These are phyloP conservation scores for Samsoniella hepiali DNA, from an alignment of 2,329 filamentous ascomycete genomes.

Conservation along the genomic window DNA sequence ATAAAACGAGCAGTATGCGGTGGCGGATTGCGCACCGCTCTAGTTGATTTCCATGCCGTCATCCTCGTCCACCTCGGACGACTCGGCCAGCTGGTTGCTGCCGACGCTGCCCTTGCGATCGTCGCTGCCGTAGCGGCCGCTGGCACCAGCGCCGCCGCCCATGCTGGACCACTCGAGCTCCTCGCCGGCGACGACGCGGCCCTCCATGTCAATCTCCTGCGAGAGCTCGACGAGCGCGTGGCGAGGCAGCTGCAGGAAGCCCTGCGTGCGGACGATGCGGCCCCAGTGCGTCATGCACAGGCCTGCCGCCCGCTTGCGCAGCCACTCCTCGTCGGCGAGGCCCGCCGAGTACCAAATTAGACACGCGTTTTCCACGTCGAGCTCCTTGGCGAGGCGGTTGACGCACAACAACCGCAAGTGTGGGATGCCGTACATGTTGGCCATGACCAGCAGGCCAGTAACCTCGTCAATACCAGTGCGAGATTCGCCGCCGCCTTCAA, in stretches of 20 bases:
- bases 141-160: constrained; percentile 26
- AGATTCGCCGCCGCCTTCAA: constrained; percentile 59
- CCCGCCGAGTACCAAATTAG: constrained; percentile 94
- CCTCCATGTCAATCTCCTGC: constrained; percentile 89
- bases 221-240: constrained; percentile 83
- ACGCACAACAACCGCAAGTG: constrained; percentile 88
- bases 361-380: constrained; percentile 92
- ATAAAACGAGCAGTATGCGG: background rate
- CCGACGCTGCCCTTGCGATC: constrained; percentile 57
- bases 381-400: constrained; percentile 81
- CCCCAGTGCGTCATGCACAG: constrained; percentile 97
- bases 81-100: constrained; percentile 55
- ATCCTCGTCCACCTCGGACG: constrained; percentile 57
- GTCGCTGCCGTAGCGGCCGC: constrained; percentile 41
- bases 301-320: constrained; percentile 79
- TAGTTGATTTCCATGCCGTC: constrained; percentile 60
- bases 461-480: constrained; percentile 80
- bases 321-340: constrained; percentile 87
- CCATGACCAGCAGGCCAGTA: constrained; percentile 92
- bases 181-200: constrained; percentile 84
- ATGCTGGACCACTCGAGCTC: constrained; percentile 62
- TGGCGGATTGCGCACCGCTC: constrained; percentile 12
- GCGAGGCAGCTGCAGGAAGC: constrained; percentile 78
- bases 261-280: constrained; percentile 82
- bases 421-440: constrained; percentile 96